phyloP scores from a whole-genome alignment of 805 yeast genomes.

The Candida awuae region DNA sequence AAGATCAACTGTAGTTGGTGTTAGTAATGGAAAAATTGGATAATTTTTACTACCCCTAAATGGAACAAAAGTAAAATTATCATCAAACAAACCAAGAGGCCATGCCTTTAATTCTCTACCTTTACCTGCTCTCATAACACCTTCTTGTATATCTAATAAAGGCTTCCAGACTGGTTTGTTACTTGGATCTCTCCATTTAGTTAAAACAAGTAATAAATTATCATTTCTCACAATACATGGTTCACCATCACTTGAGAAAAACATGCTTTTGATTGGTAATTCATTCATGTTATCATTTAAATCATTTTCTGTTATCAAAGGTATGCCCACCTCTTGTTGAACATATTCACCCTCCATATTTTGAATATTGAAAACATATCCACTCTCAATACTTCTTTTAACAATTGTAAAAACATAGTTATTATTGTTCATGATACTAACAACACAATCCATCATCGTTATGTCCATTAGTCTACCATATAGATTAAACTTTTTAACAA shows the following conservation, averaged over 20 bases:
- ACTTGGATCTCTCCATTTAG: slow-evolving; percentile 64
- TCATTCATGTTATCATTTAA: slow-evolving; percentile 6
- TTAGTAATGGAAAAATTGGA: slow-evolving; percentile 79
- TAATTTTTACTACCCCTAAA: slow-evolving; percentile 56
- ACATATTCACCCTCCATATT: slow-evolving; percentile 31
- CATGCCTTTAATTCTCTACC: slow-evolving; percentile 64
- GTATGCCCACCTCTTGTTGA: slow-evolving; percentile 40
- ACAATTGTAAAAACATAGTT: slow-evolving; percentile 46
- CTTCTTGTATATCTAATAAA: slow-evolving; percentile 51
- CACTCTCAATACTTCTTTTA: slow-evolving; percentile 9
- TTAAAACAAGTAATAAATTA: slow-evolving; percentile 59
- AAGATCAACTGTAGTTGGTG: slow-evolving; percentile 72
- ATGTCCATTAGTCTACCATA: slow-evolving; percentile 68
- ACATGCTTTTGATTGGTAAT: slow-evolving; percentile 47
- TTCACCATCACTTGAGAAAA: slow-evolving; percentile 83
- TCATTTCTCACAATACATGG: slow-evolving; percentile 83
- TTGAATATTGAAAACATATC: slow-evolving; percentile 24
- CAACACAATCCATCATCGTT: slow-evolving; percentile 64
- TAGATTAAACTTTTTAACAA: slow-evolving; percentile 59
- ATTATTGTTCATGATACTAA: slow-evolving; percentile 59
- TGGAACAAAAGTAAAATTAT: slow-evolving; percentile 64
- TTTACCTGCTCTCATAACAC: slow-evolving; percentile 42
- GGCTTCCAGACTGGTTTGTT: slow-evolving; percentile 85
- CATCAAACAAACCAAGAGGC: slow-evolving; percentile 78
- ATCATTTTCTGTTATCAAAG: slow-evolving; percentile 22